phyloP scores from a whole-genome alignment of 1,139 yeast genomes.

The Suhomyces choctaworum region DNA sequence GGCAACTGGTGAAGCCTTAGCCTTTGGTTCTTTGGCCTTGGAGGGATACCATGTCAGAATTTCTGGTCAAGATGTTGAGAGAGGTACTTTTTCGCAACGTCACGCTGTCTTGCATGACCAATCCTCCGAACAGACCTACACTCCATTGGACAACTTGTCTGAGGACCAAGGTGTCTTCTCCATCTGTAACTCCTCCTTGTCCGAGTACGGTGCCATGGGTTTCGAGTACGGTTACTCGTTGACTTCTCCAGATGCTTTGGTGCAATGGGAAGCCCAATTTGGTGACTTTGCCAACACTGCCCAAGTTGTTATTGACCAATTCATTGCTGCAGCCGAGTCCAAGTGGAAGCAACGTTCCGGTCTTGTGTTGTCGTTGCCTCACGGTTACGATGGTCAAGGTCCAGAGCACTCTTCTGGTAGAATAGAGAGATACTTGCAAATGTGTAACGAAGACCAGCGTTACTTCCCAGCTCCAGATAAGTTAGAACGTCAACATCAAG shows the following conservation, averaged over 20 bases:
- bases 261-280: slow-evolving; percentile 99
- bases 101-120: slow-evolving; percentile 98
- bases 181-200: slow-evolving; percentile 93
- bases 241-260: slow-evolving; percentile 95
- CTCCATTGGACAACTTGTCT: slow-evolving; percentile 78
- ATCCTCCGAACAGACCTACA: slow-evolving; percentile 74
- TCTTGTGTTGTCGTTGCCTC: slow-evolving; percentile 91
- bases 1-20: slow-evolving; percentile 99
- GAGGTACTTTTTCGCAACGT: slow-evolving; percentile 99
- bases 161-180: slow-evolving; percentile 85
- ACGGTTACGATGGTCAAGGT: slow-evolving; percentile 99
- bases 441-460: slow-evolving; percentile 96
- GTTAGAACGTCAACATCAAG: slow-evolving; percentile 97
- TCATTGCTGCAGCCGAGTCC: slow-evolving; percentile 93
- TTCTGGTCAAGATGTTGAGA: slow-evolving; percentile 99
- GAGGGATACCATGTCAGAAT: slow-evolving; percentile 98
- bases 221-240: slow-evolving; percentile 98
- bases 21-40: slow-evolving; percentile 85
- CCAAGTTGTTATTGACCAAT: slow-evolving; percentile 96
- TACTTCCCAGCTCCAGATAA: slow-evolving; percentile 86
- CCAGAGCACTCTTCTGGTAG: slow-evolving; percentile 99
- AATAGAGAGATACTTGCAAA: slow-evolving; percentile 93
- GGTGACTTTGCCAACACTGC: slow-evolving; percentile 99
- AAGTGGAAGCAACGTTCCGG: slow-evolving; percentile 99
- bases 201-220: slow-evolving; percentile 99